Percentiles rank a stretch among this genome's conserved stretches.
phyloP scores from a whole-genome alignment of 352 stramenopile genomes.

The Phytophthora pistaciae region DNA sequence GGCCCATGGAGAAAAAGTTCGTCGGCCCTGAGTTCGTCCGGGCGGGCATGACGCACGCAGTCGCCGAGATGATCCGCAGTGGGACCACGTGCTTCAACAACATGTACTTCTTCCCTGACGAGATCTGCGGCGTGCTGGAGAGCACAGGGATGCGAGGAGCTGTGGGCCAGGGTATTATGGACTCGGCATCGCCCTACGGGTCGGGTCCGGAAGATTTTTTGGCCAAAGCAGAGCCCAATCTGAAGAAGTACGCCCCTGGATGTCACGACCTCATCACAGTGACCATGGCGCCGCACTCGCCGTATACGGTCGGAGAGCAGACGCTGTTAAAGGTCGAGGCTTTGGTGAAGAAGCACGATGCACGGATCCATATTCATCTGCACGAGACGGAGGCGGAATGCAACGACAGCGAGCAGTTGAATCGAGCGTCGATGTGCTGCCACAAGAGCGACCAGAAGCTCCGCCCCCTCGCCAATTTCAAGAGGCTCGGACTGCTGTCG shows the following conservation, averaged over 20 bases:
- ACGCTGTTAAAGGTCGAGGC: slow-evolving; percentile 49
- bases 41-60: slow-evolving; percentile 72
- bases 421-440: slow-evolving; percentile 67
- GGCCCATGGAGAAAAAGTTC: slow-evolving; percentile 79
- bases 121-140: slow-evolving; percentile 59
- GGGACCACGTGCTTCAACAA: slow-evolving; percentile 91
- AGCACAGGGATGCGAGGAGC: slow-evolving; percentile 69
- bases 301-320: slow-evolving; percentile 81
- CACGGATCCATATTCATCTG: slow-evolving; percentile 82
- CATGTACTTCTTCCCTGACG: slow-evolving; percentile 89
- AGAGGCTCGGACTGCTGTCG: slow-evolving; percentile 72
- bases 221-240: slow-evolving; percentile 59
- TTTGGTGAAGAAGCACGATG: slow-evolving; percentile 49
- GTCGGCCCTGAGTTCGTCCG: slow-evolving; percentile 73
- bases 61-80: slow-evolving; percentile 82
- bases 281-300: slow-evolving; percentile 75
- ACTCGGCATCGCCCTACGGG: slow-evolving; percentile 72
- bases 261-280: slow-evolving; percentile 54
- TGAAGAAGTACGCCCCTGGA: slow-evolving; percentile 55
- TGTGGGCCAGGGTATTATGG: slow-evolving; percentile 65
- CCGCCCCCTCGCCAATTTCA: slow-evolving; percentile 77
- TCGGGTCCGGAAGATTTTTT: slow-evolving; percentile 69
- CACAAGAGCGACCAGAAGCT: slow-evolving; percentile 76
- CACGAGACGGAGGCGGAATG: slow-evolving; percentile 86
- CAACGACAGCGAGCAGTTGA: slow-evolving; percentile 67